A percentile compares a stretch with the other conserved stretches of the same genome.
Evolutionary conservation across 768 basidiomycete genomes (phyloP).

Genomic region (Amanita inopinata): DNA sequence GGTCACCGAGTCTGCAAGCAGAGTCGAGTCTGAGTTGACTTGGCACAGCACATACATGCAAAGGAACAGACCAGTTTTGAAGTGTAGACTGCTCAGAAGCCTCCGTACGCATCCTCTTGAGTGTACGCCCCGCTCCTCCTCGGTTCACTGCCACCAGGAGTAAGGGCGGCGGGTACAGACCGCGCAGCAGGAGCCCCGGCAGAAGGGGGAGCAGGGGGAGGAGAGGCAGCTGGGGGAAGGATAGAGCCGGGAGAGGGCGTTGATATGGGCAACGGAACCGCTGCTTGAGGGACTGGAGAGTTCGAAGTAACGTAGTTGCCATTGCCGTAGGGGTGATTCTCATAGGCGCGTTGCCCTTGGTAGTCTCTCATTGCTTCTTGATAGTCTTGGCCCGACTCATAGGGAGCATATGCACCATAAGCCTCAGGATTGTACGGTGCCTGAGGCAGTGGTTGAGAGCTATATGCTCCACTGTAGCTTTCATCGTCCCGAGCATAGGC

Average conservation of each 20-base stretch:
- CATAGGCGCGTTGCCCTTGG: constrained; percentile 24
- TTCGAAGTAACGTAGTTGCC: constrained; percentile 3
- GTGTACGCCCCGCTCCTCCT: constrained; percentile 3
- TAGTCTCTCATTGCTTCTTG: constrained; percentile 23
- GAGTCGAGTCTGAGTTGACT: background rate
- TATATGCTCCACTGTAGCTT: constrained; percentile 27
- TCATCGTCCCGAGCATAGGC: constrained; percentile 17
- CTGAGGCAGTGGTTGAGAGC: constrained; percentile 30
- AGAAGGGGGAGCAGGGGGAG: background rate
- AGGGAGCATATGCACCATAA: constrained; percentile 31
- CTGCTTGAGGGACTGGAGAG: background rate
- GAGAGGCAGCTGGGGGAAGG: background rate
- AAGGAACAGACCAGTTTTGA: background rate
- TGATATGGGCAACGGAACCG: background rate
- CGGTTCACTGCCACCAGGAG: background rate
- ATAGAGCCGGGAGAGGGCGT: too few species aligned
- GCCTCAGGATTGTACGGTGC: constrained; percentile 31
- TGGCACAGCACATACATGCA: constrained; percentile 1
- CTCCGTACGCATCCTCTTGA: constrained; percentile 8
- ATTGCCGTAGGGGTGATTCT: constrained; percentile 4
- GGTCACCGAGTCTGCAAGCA: too few species aligned
- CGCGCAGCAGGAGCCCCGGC: background rate
- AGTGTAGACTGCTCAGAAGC: constrained; percentile 1
- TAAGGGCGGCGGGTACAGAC: background rate
- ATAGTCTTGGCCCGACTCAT: constrained; percentile 19